These are phyloP conservation scores for Penicillium samsonianum DNA, from an alignment of 495 filamentous ascomycete species.

Conservation along the genomic window DNA sequence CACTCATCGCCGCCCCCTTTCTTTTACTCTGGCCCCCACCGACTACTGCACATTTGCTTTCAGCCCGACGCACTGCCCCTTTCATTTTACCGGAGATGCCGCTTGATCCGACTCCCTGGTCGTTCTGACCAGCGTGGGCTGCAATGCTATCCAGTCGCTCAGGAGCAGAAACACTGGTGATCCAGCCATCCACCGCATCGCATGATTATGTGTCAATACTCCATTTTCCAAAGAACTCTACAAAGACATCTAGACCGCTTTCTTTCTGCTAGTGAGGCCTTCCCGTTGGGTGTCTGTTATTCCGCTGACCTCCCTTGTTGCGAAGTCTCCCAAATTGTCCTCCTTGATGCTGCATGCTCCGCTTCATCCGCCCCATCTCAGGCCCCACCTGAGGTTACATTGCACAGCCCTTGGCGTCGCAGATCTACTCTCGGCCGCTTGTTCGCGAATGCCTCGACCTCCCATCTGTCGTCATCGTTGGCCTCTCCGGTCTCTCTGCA, in stretches of 20 bases:
- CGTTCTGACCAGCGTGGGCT: not conserved
- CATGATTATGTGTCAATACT: too few species aligned
- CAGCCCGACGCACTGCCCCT: constrained; percentile 16
- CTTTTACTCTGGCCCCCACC: constrained; percentile 9
- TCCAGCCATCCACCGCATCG: not conserved
- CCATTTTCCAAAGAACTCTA: not conserved
- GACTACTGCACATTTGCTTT: constrained; percentile 3
- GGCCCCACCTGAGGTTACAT: constrained; percentile 10
- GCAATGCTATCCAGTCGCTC: not conserved
- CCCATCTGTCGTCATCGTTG: constrained; percentile 12
- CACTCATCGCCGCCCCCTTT: constrained; percentile 5
- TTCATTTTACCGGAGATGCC: constrained; percentile 21
- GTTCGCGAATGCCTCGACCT: not conserved
- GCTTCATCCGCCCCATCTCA: constrained; percentile 5
- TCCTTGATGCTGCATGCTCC: constrained; percentile 1
- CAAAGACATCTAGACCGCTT: too few species aligned
- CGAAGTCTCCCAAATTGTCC: not conserved
- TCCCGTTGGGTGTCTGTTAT: not conserved
- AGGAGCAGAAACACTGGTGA: not conserved
- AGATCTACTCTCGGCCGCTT: constrained; percentile 9
- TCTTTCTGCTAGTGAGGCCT: not conserved
- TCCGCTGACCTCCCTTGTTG: not conserved
- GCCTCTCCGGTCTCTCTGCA: constrained; percentile 2
- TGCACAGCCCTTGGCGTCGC: not conserved
- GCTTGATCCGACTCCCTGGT: constrained; percentile 1